These are phyloP conservation scores for Lactarius akahatsu DNA, from an alignment of 768 basidiomycete species.

Conservation along the genomic window DNA sequence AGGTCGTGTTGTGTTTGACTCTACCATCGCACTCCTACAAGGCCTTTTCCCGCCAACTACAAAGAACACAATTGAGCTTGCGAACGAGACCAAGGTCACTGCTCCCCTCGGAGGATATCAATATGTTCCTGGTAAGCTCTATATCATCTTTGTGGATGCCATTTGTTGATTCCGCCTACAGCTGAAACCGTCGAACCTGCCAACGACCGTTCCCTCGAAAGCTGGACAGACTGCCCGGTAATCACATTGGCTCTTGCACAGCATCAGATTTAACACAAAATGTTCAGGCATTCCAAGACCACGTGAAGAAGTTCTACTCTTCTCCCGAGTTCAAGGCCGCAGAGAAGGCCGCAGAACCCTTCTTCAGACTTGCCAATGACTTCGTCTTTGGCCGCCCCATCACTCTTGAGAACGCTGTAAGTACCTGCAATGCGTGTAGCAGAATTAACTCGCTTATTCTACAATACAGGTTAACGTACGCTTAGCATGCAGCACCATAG, in stretches of 20 bases:
- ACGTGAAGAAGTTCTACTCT: constrained; percentile 56
- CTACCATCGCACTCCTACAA: constrained; percentile 79
- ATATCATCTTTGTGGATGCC: neutral
- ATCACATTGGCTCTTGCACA: constrained; percentile 23
- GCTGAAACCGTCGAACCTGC: constrained; percentile 86
- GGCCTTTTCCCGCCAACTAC: constrained; percentile 82
- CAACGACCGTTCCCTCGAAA: constrained; percentile 81
- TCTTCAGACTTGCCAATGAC: constrained; percentile 66
- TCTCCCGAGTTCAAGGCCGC: constrained; percentile 67
- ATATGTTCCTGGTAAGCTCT: constrained; percentile 67
- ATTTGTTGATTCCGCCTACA: constrained; percentile 30
- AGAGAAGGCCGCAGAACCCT: constrained; percentile 55
- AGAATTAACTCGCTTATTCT: constrained; percentile 27
- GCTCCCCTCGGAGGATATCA: constrained; percentile 83
- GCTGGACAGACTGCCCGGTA: constrained; percentile 68
- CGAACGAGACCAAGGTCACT: constrained; percentile 69
- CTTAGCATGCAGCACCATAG: neutral
- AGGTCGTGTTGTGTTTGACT: constrained; percentile 84
- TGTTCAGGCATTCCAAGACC: constrained; percentile 60
- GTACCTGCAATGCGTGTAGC: constrained; percentile 33
- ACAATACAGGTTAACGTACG: constrained; percentile 69
- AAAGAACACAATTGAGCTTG: constrained; percentile 70
- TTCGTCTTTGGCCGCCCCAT: constrained; percentile 69
- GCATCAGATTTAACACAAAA: constrained; percentile 6
- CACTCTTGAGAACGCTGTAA: constrained; percentile 66